These are phyloP conservation scores for Tillandsia leiboldiana DNA, from an alignment of 176 grass and related monocot species.

Conservation along the genomic window DNA sequence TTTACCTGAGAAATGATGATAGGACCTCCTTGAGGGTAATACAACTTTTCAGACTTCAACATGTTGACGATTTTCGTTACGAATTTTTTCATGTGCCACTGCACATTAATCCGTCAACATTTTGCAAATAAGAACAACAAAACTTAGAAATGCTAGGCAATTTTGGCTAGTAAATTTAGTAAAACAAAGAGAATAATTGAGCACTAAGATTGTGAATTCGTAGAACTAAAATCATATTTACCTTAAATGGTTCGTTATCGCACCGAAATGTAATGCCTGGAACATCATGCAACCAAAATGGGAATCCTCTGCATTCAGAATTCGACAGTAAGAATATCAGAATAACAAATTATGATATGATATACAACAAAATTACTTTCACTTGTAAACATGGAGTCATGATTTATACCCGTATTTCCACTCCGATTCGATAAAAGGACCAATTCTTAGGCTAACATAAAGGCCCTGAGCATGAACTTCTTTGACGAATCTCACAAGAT, in stretches of 20 bases:
- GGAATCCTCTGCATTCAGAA: constrained; percentile 48
- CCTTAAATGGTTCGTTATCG: constrained; percentile 66
- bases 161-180: too few relatives aligned
- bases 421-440: constrained; percentile 74
- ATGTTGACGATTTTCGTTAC: constrained; percentile 49
- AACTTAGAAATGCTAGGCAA: background rate
- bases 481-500: constrained; percentile 79
- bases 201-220: too few relatives aligned
- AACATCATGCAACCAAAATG: constrained; percentile 59
- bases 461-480: constrained; percentile 71
- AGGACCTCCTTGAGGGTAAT: constrained; percentile 71
- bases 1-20: constrained; percentile 80
- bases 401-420: constrained; percentile 83
- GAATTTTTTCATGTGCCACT: constrained; percentile 71
- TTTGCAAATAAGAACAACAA: constrained; percentile 2
- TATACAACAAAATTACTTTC: background rate
- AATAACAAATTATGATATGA: background rate
- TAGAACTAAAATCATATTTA: constrained; percentile 11
- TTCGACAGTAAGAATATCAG: background rate
- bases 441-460: constrained; percentile 73
- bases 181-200: too few relatives aligned
- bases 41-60: constrained; percentile 55
- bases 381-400: background rate
- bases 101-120: constrained; percentile 18
- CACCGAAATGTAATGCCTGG: constrained; percentile 46